Base-by-base conservation (phyloP, 176 grass and related monocot genomes). In the Chrysopogon serrulatus region DNA sequence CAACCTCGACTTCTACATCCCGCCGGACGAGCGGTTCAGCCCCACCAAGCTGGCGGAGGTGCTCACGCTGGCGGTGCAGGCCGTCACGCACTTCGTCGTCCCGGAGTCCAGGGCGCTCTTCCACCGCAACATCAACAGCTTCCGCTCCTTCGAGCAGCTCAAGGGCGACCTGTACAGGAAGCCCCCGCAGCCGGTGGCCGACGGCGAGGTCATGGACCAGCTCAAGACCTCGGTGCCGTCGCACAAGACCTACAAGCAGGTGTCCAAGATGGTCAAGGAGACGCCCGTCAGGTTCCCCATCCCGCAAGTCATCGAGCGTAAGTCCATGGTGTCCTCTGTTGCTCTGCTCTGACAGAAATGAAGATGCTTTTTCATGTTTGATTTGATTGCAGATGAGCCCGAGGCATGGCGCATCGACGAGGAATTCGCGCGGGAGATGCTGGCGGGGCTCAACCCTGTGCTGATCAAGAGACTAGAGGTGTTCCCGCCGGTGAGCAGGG, bases 1-100 rank as follows among this genome's bases (percentile, higher is more conserved):
- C 64, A 94, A 98, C 74, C 80, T 98, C 3, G 87, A 98, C 87
- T 93, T 88, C 83, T 98, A 99, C 56, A 90, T 99, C 34, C 93
- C 96, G 12, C 93, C 93, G 2, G 96, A 99, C 36, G 96, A 99
- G 74, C 85, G 93, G 37, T 99, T 99, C 80, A 99, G 86, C 89
- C 89, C 93, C 1, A 51, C 82, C 1, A 99, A 99, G 85, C 77
- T 99, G 9, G 81, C 85, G 0, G 96, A 94, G 87, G 92, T 92
- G 69, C 90, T 99, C 23, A 84, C 78, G 28, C 78, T 82, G 36
- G 83, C 83, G 2, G 73, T 96, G 74, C 93, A 92, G 77, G 96
- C 93, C 19, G 77, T 98, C 32, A 78, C 94, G 60, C 93, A 98
- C 80, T 98, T 98, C 24, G 82, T 94, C 0, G 4, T 96, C 41